Conservation (phyloP, 345 rosid genomes). For the Citrus cavaleriei region DNA sequence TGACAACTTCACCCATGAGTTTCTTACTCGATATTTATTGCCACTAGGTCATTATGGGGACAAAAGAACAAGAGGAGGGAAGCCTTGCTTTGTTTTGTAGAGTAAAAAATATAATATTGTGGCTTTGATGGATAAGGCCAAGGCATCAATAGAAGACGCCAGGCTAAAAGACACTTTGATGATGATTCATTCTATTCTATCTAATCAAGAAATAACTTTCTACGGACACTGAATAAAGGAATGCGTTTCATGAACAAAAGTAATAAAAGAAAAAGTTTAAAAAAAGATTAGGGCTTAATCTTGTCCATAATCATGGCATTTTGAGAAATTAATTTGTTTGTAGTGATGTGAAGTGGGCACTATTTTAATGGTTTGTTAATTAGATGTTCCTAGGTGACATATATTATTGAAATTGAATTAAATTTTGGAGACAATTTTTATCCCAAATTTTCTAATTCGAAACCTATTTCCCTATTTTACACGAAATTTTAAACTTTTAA, state of each 20-base stretch:
- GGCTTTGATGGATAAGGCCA: slow-evolving; percentile 1
- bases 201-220: neutral
- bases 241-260: neutral
- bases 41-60: neutral
- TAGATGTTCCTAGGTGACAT: neutral
- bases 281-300: neutral
- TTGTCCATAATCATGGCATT: neutral
- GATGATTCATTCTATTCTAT: neutral
- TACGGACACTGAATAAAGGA: neutral
- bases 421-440: neutral
- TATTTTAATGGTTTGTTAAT: neutral
- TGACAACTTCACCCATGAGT: neutral
- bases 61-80: neutral
- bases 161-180: neutral
- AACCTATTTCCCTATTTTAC: no score
- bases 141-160: neutral
- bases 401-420: neutral
- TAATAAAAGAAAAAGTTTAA: neutral
- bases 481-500: no score
- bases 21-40: neutral
- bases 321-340: neutral
- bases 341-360: neutral
- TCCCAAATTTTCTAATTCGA: no score
- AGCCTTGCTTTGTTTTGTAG: neutral
- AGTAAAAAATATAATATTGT: neutral